Conservation (phyloP, 176 grass and related monocot genomes). For the Areca catechu region DNA sequence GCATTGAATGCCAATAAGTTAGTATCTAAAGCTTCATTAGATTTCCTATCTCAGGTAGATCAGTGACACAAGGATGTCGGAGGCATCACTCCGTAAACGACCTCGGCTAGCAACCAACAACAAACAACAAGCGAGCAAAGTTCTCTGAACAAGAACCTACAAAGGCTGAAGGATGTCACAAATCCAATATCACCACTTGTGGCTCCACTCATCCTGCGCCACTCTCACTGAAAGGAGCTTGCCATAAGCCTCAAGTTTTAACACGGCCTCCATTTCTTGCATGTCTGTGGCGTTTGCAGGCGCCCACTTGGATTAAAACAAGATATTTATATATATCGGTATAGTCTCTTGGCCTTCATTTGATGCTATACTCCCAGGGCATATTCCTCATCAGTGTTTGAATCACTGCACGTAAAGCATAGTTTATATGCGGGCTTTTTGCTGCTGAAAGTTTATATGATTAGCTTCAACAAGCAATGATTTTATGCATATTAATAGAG, state of each 20-base stretch:
- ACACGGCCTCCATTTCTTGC: conserved; percentile 20
- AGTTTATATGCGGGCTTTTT: too few species aligned
- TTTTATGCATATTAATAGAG: too few species aligned
- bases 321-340: conserved; percentile 37
- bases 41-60: too few species aligned
- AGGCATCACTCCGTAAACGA: conserved; percentile 11
- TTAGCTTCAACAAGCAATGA: too few species aligned
- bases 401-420: too few species aligned
- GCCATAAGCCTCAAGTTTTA: conserved; percentile 9
- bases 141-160: conserved; percentile 1
- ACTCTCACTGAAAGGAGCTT: too few species aligned
- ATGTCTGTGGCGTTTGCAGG: conserved; percentile 17
- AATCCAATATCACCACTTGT: not conserved
- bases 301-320: conserved; percentile 21
- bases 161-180: conserved; percentile 4
- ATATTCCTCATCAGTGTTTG: too few species aligned
- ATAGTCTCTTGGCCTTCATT: not conserved
- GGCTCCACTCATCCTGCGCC: too few species aligned
- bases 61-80: conserved; percentile 9
- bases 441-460: too few species aligned
- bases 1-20: not conserved
- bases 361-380: too few species aligned
- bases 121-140: conserved; percentile 21
- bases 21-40: not conserved
- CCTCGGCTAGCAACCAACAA: not conserved